Base-by-base conservation (phyloP, 106 monocot genomes). In the Posidonia australis region DNA sequence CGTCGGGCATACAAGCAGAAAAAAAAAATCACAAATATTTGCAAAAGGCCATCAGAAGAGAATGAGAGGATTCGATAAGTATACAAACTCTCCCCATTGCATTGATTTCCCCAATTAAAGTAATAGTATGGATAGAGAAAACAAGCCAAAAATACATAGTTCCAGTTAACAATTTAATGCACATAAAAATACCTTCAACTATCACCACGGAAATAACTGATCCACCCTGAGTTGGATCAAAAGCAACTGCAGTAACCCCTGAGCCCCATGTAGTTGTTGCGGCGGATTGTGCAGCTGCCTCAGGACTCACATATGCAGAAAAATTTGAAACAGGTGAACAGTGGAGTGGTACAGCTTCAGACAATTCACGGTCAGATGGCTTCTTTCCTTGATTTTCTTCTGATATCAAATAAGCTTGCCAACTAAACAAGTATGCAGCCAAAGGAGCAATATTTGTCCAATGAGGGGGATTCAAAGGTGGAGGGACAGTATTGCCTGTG, bases 251-350 rank as follows among this genome's bases (percentile, higher is more conserved):
- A 59, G 96, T 91, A 49, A 98, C 96, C 18, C 90, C 96, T 58
- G 90, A 98, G 55, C 96, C 96, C 96, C 96, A 98, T 25, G 96
- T 98, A 21, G 90, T 98, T 13, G 96, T 91, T 17, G 96, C 82
- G 62, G 86, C 96, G 58, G 90, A 87, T 75, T 98, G 96, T 9
- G 86, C 87, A 71, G 96, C 96, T 72, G 82, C 85, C 53, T 98
- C 96, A 43, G 90, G 96, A 62, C 91, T 91, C 28, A 98, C 96
- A 81, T 98, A 98, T 14, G 96, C 96, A 66, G 96, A 98, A 62
- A 98, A 98, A 66, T 98, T 98, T 27, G 96, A 98, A 78, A 98
- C 91, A 31, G 96, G 96, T 11, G 84, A 91, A 79, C 96, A 98
- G 53, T 85, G 84, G 67, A 98, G 87, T 36, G 84, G 78, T 2